A percentile compares a stretch with the other conserved stretches of the same genome.
Conservation (phyloP, 2,329 filamentous ascomycete species). For the Pseudofabraea citricarpa region DNA sequence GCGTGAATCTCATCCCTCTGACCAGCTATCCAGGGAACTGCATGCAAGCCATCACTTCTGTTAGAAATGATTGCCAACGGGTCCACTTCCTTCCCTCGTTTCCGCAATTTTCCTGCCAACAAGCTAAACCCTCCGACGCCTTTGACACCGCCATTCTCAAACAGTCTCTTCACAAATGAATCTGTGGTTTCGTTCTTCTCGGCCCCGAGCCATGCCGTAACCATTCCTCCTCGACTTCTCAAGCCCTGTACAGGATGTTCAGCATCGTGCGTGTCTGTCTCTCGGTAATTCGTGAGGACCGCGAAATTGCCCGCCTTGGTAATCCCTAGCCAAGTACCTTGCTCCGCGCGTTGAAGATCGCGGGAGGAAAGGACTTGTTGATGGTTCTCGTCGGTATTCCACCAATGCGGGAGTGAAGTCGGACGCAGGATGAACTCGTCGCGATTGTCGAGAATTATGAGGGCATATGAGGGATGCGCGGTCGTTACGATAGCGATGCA, state of each 20-base stretch:
- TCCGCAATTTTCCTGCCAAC: constrained; percentile 55
- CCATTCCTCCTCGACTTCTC: constrained; percentile 58
- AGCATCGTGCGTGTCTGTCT: constrained; percentile 44
- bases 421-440: constrained; percentile 67
- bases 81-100: constrained; percentile 28
- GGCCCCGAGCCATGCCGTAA: constrained; percentile 55
- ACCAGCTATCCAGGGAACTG: constrained; percentile 55
- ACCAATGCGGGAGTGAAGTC: constrained; percentile 61
- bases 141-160: constrained; percentile 47
- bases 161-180: constrained; percentile 46
- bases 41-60: constrained; percentile 44
- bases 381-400: constrained; percentile 30
- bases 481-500: constrained; percentile 76
- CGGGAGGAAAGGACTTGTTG: constrained; percentile 49
- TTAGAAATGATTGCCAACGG: constrained; percentile 60
- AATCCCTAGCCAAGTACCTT: constrained; percentile 63
- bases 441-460: constrained; percentile 74
- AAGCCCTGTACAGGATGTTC: constrained; percentile 48
- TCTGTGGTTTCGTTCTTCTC: constrained; percentile 41
- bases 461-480: constrained; percentile 67
- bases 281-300: constrained; percentile 63
- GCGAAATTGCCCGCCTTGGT: constrained; percentile 55
- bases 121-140: constrained; percentile 64
- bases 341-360: constrained; percentile 56
- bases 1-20: constrained; percentile 48